phyloP scores from a whole-genome alignment of 495 filamentous ascomycete species.

The Staphylotrichum tortipilum region DNA sequence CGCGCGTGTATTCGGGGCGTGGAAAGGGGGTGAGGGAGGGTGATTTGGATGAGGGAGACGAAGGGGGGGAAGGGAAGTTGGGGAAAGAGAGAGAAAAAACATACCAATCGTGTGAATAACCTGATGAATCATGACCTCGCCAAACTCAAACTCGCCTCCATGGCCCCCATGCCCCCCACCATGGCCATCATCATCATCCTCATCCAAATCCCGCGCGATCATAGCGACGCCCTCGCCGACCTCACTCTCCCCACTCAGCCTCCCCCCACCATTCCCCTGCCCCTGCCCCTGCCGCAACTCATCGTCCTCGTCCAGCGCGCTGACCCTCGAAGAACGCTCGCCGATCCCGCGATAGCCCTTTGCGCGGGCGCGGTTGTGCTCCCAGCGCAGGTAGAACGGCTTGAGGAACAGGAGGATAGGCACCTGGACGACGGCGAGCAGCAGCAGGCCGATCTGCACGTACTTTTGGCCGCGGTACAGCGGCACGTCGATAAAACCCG shows the following conservation, averaged over 20 bases:
- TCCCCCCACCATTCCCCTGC: constrained; percentile 30
- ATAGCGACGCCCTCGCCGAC: constrained; percentile 84
- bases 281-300: constrained; percentile 41
- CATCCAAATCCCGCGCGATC: constrained; percentile 72
- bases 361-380: constrained; percentile 81
- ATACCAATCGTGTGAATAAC: constrained; percentile 96
- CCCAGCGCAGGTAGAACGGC: constrained; percentile 84
- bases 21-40: no score
- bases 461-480: constrained; percentile 68
- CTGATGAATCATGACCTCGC: constrained; percentile 96
- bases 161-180: constrained; percentile 48
- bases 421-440: constrained; percentile 77
- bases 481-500: constrained; percentile 58
- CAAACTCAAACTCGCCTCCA: constrained; percentile 80
- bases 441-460: constrained; percentile 71
- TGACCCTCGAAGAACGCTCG: constrained; percentile 75
- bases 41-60: no score
- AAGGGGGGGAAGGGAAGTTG: neutral
- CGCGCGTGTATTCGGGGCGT: no score
- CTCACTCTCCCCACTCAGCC: constrained; percentile 64
- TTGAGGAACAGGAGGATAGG: constrained; percentile 90
- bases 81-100: constrained; percentile 14
- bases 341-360: constrained; percentile 88
- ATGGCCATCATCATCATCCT: constrained; percentile 52
- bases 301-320: constrained; percentile 78